Conservation (phyloP, 805 yeast genomes). For the Yarrowia osloensis region DNA sequence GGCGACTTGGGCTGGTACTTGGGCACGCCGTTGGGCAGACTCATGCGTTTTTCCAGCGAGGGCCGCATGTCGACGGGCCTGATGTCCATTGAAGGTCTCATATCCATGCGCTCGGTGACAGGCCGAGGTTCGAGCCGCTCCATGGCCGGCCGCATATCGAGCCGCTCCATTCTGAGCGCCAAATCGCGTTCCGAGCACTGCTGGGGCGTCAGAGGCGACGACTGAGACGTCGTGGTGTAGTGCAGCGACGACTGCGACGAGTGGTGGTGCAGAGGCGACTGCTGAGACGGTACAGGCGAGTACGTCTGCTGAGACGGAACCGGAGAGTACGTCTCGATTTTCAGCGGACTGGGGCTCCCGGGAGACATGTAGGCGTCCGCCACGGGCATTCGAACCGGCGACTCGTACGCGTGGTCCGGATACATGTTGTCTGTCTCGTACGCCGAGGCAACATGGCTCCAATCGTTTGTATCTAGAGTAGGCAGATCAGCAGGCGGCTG, state of each 20-base stretch:
- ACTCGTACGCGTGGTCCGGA: not conserved
- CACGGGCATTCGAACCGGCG: slow-evolving; percentile 8
- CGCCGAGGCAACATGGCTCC: slow-evolving; percentile 18
- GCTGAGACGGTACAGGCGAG: not conserved
- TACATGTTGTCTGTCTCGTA: slow-evolving; percentile 17
- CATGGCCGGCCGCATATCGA: not conserved
- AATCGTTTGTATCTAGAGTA: not conserved
- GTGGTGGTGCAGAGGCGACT: not conserved
- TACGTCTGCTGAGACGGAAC: not conserved
- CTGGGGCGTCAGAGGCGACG: not conserved
- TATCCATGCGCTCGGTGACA: not conserved
- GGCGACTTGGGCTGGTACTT: slow-evolving; percentile 5
- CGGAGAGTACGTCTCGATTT: not conserved
- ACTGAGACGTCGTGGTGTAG: not conserved
- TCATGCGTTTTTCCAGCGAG: slow-evolving; percentile 8
- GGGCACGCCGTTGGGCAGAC: slow-evolving; percentile 10
- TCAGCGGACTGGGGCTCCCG: not conserved
- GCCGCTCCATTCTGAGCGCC: not conserved
- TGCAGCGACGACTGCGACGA: not conserved
- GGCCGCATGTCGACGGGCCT: not conserved
- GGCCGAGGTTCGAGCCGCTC: not conserved
- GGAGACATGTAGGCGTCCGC: slow-evolving; percentile 20
- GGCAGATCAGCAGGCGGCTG: not conserved
- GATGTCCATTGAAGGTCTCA: not conserved
- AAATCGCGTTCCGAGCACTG: slow-evolving; percentile 5